Evolutionary conservation across 2,329 filamentous ascomycete genomes (phyloP).

Genomic region (Fusarium brevicatenulatum): DNA sequence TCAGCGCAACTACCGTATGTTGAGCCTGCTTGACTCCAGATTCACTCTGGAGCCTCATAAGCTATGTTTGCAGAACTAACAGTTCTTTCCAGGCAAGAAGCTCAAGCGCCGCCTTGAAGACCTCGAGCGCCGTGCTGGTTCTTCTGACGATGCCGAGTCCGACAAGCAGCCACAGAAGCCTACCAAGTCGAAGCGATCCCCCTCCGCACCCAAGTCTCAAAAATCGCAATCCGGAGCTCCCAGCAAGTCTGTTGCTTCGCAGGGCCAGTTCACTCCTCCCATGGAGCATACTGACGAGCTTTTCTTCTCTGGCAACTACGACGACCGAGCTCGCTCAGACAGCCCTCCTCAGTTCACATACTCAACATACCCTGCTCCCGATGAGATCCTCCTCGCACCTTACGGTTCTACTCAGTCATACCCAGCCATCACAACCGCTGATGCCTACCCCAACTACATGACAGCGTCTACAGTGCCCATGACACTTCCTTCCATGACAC

Average conservation of each 20-base stretch:
- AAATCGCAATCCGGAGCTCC: constrained; percentile 44
- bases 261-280: constrained; percentile 70
- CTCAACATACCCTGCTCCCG: constrained; percentile 73
- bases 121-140: constrained; percentile 79
- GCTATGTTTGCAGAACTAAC: constrained; percentile 21
- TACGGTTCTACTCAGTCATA: constrained; percentile 66
- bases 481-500: constrained; percentile 72
- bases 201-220: constrained; percentile 44
- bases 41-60: neutral
- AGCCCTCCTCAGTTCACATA: constrained; percentile 77
- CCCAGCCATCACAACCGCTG: constrained; percentile 61
- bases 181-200: constrained; percentile 48
- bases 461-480: constrained; percentile 62
- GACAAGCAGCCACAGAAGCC: constrained; percentile 44
- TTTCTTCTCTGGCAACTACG: constrained; percentile 69
- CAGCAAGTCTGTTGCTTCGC: constrained; percentile 54
- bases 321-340: constrained; percentile 74
- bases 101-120: constrained; percentile 90
- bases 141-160: constrained; percentile 57
- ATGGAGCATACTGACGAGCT: constrained; percentile 71
- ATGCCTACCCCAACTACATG: constrained; percentile 67
- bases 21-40: constrained; percentile 6
- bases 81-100: constrained; percentile 76
- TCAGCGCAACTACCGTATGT: constrained; percentile 94
- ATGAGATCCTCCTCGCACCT: constrained; percentile 69